A percentile compares a stretch with the other conserved stretches of the same genome.
These are phyloP conservation scores for Bryoerythrophyllum caledonicum DNA, from an alignment of 225 moss, liverwort and hornwort species.

Conservation along the genomic window DNA sequence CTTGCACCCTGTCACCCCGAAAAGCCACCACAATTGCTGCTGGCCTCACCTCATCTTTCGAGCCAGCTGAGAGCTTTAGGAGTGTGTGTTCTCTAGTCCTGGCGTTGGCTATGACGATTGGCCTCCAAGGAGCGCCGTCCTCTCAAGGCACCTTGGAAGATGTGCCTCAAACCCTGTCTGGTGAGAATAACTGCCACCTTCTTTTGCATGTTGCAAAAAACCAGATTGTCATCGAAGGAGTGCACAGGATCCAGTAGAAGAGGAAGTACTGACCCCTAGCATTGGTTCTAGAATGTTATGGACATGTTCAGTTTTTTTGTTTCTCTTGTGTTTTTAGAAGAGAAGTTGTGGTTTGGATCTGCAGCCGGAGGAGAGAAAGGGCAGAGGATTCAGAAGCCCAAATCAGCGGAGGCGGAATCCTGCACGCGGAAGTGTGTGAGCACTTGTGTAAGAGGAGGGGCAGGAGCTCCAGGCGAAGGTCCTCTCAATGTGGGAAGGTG, in stretches of 20 bases:
- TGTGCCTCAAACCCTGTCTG: conserved; percentile 80
- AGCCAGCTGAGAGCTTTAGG: neutral
- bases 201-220: neutral
- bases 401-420: conserved; percentile 71
- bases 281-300: too few species aligned
- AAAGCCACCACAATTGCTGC: neutral
- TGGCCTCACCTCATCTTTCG: neutral
- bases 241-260: too few species aligned
- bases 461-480: conserved; percentile 55
- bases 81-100: conserved; percentile 38
- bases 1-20: neutral
- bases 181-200: conserved; percentile 17
- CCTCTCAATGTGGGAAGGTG: conserved; percentile 81
- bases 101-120: conserved; percentile 47
- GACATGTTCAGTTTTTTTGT: too few species aligned
- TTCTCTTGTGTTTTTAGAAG: too few species aligned
- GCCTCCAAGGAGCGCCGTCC: conserved; percentile 54
- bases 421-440: conserved; percentile 88
- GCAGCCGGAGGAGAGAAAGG: conserved; percentile 59
- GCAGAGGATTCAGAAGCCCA: conserved; percentile 79
- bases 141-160: conserved; percentile 72
- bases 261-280: too few species aligned
- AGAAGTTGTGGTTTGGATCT: neutral
- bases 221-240: too few species aligned
- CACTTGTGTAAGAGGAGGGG: conserved; percentile 63